Evolutionary conservation across 805 yeast genomes (phyloP), one percentile per base, ranked within the genome.

Genomic region (Jamesozyma rosinii): DNA sequence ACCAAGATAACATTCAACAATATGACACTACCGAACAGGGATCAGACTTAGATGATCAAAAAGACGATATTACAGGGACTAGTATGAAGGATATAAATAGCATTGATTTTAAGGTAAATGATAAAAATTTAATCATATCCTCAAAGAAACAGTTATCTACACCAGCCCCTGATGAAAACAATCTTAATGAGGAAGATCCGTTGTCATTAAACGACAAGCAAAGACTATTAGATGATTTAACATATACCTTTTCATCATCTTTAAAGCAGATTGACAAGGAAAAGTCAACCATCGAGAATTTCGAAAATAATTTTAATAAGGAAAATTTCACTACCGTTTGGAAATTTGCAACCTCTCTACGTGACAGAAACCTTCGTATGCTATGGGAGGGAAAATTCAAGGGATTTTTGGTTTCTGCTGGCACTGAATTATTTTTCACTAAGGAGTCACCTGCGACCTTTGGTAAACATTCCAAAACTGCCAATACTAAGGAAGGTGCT

Each of bases 371-470:
- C 46, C 52, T 85, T 13, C 77, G 76, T 46, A 39, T 88, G 5
- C 65, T 85, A 37, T 90, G 97, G 96, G 96, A 85, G 54, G 96
- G 97, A 0, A 76, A 83, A 47, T 77, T 76, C 53, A 80, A 82
- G 53, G 94, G 86, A 35, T 83, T 90, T 58, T 60, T 90, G 41
- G 66, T 89, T 2, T 77, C 85, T 39, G 75, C 90, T 1, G 97
- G 97, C 0, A 69, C 77, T 5, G 77, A 72, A 43, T 46, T 84
- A 3, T 42, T 45, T 14, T 35, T 30, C 19, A 39, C 66, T 66
- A 43, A 19, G 10, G 40, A 43, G 70, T 26, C 21, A 6, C 11
- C 21, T 3, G n/a, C 39, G 8, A 17, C 18, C 13, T 9, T 15
- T 11, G 17, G 18, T 9, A 15, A 15, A 67, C 71, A 8, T 3